A percentile compares a stretch with the other conserved stretches of the same genome.
Evolutionary conservation across 1,139 yeast genomes (phyloP).

Genomic region (Geotrichum reessii): DNA sequence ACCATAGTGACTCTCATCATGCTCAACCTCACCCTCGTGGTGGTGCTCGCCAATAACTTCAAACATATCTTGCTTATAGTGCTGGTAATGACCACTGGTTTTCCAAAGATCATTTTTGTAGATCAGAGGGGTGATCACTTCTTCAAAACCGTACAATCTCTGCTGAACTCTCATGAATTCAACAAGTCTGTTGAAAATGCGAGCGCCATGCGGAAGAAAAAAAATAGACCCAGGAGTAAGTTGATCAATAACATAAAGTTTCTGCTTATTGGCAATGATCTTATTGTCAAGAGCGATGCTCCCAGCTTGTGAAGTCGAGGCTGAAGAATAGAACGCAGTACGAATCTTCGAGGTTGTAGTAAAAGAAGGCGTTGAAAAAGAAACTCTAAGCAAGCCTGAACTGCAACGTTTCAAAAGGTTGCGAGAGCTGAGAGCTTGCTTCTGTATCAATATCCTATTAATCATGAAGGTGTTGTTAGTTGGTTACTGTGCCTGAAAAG

Average conservation of each 20-base stretch:
- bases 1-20: slow-evolving; percentile 58
- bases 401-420: neutral
- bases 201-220: slow-evolving; percentile 86
- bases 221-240: slow-evolving; percentile 84
- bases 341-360: neutral
- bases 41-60: slow-evolving; percentile 45
- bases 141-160: slow-evolving; percentile 77
- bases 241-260: slow-evolving; percentile 68
- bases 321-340: neutral
- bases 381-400: neutral
- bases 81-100: slow-evolving; percentile 93
- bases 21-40: slow-evolving; percentile 30
- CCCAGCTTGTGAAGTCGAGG: neutral
- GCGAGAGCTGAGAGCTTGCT: neutral
- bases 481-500: neutral
- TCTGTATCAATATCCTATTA: neutral
- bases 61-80: slow-evolving; percentile 93
- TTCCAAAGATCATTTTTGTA: slow-evolving; percentile 85
- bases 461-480: neutral
- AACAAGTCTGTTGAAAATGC: slow-evolving; percentile 72
- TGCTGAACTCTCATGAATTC: slow-evolving; percentile 83
- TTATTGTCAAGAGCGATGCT: slow-evolving; percentile 14
- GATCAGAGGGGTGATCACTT: slow-evolving; percentile 88
- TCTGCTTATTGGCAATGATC: slow-evolving; percentile 43
- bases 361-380: neutral